Evolutionary conservation across 139 green algal genomes (phyloP).

Genomic region (Chlorella ohadii): DNA sequence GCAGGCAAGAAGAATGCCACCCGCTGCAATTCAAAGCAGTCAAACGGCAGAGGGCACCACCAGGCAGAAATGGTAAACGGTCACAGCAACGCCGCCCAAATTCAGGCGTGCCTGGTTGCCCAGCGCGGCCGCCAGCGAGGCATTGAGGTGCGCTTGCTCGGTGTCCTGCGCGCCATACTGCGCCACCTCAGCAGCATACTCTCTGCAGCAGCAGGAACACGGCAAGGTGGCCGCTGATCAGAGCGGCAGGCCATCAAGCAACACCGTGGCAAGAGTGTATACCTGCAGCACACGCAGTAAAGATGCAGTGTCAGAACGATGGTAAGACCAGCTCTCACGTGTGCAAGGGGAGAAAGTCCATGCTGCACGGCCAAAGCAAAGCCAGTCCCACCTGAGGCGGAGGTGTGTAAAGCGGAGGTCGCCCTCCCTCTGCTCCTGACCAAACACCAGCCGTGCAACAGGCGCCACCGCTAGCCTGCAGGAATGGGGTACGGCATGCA

Average conservation of each 20-base stretch:
- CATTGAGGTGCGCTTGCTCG: slow-evolving; percentile 45
- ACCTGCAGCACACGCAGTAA: too few relatives aligned
- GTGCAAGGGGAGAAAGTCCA: neutral
- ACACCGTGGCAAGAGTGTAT: too few relatives aligned
- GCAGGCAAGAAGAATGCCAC: too few relatives aligned
- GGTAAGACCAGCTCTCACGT: too few relatives aligned
- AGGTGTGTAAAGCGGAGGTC: slow-evolving; percentile 52
- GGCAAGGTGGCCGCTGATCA: slow-evolving; percentile 12
- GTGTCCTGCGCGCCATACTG: slow-evolving; percentile 21
- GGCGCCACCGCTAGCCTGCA: slow-evolving; percentile 50
- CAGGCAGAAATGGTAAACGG: too few relatives aligned
- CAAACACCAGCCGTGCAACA: slow-evolving; percentile 55
- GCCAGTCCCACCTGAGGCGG: slow-evolving; percentile 23
- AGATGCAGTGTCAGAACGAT: too few relatives aligned
- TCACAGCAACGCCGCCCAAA: too few relatives aligned
- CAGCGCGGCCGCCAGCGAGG: slow-evolving; percentile 43
- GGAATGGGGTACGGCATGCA: neutral
- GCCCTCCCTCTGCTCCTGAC: slow-evolving; percentile 64
- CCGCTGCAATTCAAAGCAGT: too few relatives aligned
- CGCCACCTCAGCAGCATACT: slow-evolving; percentile 45
- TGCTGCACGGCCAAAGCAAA: neutral
- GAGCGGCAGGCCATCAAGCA: too few relatives aligned
- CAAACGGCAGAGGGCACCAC: too few relatives aligned
- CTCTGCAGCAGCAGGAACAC: slow-evolving; percentile 3
- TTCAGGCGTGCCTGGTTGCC: slow-evolving; percentile 34